Percentiles rank a stretch among this genome's conserved stretches.
Evolutionary conservation across 2,329 filamentous ascomycete species (phyloP).

Genomic region (Dryadomyces quercivorus): DNA sequence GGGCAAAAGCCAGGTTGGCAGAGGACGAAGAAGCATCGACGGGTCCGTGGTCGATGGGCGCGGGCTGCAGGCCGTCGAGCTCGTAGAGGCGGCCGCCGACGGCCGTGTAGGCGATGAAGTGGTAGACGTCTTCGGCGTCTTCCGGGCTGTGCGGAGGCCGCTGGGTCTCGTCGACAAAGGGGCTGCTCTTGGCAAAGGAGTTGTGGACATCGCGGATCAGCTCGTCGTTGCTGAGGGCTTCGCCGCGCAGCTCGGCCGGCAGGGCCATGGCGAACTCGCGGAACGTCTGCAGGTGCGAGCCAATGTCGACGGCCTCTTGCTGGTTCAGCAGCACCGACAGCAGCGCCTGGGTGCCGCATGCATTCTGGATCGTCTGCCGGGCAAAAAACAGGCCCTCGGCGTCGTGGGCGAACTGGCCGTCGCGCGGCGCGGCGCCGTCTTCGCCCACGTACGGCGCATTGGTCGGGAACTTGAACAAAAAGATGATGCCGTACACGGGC

Average conservation of each 20-base stretch:
- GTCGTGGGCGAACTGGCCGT: slow-evolving; percentile 68
- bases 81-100: slow-evolving; percentile 78
- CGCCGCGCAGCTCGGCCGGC: slow-evolving; percentile 57
- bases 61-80: slow-evolving; percentile 85
- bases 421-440: slow-evolving; percentile 54
- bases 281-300: slow-evolving; percentile 59
- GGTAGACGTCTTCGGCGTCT: slow-evolving; percentile 83
- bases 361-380: slow-evolving; percentile 95
- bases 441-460: slow-evolving; percentile 48
- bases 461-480: slow-evolving; percentile 93
- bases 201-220: slow-evolving; percentile 74
- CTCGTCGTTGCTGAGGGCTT: slow-evolving; percentile 50
- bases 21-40: slow-evolving; percentile 32
- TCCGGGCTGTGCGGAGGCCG: slow-evolving; percentile 46
- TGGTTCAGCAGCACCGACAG: slow-evolving; percentile 77
- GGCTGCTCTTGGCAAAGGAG: slow-evolving; percentile 75
- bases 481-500: slow-evolving; percentile 89
- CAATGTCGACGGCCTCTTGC: slow-evolving; percentile 58
- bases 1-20: slow-evolving; percentile 43
- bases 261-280: slow-evolving; percentile 80
- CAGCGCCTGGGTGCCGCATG: slow-evolving; percentile 91
- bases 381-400: slow-evolving; percentile 86
- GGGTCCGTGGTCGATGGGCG: slow-evolving; percentile 76
- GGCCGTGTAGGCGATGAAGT: slow-evolving; percentile 91
- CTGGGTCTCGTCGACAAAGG: slow-evolving; percentile 86